Evolutionary conservation across 2,329 filamentous ascomycete species (phyloP), one percentile per base, ranked within the genome.

Genomic region (Aureobasidium sp.): DNA sequence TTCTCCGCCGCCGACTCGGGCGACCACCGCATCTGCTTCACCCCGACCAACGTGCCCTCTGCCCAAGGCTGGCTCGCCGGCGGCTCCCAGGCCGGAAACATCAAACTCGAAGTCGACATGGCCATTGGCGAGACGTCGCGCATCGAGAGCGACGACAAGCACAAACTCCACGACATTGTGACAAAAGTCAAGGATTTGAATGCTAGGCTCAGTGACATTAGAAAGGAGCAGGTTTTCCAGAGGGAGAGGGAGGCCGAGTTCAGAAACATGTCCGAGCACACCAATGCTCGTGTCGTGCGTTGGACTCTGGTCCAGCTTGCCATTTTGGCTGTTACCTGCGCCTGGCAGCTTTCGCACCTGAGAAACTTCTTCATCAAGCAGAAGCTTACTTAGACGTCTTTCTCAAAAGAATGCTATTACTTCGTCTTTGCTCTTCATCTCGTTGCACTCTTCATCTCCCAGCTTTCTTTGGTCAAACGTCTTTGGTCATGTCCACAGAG

Each of bases 301-400:
- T 99, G 94, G 93, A 93, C 94, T 66, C 71, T 96, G 65, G 87
- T 97, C 67, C 94, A 99, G 76, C 79, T 97, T 63, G 82, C 85
- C 57, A 84, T 97, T 38, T 80, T 99, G 58, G 89, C 86, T 60
- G 81, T 87, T 60, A 96, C 94, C 35, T 99, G 94, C 77, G 89
- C 90, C 63, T 99, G 94, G 94, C 94, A 99, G 76, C 81, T 99
- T 49, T 95, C 91, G 58, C 93, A 99, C 77, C 82, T 99, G 69
- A 84, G 94, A 67, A 88, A 89, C 49, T 99, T 99, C 83, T 99
- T 99, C 80, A 99, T 99, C 81, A 99, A 99, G 83, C 93, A 97
- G 80, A 99, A 99, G 83, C 85, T 99, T 74, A 97, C 94, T 62
- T 99, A 84, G 66, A 57, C 35, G 9, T 31, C 35, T 37, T 19